Evolutionary conservation across 2,329 filamentous ascomycete genomes (phyloP).

Genomic region (Beauveria sp.): DNA sequence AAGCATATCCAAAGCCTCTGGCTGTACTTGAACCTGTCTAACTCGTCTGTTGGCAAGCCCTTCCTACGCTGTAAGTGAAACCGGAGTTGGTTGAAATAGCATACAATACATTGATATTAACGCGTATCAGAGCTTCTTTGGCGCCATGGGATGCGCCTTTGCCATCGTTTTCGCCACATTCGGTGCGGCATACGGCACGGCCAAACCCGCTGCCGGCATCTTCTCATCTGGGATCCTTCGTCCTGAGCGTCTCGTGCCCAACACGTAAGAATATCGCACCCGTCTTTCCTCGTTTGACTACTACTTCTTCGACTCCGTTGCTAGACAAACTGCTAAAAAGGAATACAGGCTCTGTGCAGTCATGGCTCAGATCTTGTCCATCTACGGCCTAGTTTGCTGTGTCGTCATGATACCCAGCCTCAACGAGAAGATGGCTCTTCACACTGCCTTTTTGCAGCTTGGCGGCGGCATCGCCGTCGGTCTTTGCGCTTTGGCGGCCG

Average conservation of each 20-base stretch:
- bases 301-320: background rate
- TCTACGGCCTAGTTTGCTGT: constrained; percentile 37
- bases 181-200: constrained; percentile 38
- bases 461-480: constrained; percentile 37
- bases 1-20: background rate
- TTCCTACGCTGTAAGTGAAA: constrained; percentile 34
- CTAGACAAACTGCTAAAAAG: background rate
- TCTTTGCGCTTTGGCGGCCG: constrained; percentile 37
- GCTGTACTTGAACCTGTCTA: background rate
- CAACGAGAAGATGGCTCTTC: constrained; percentile 33
- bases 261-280: constrained; percentile 22
- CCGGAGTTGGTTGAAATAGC: background rate
- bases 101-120: background rate
- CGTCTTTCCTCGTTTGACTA: background rate
- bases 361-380: constrained; percentile 41
- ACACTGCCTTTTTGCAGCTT: constrained; percentile 37
- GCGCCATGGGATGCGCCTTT: constrained; percentile 32
- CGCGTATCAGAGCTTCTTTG: constrained; percentile 30
- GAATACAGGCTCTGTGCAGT: constrained; percentile 31
- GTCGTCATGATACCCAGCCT: constrained; percentile 37
- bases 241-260: constrained; percentile 37
- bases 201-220: constrained; percentile 35
- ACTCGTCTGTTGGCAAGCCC: constrained; percentile 23
- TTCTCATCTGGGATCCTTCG: constrained; percentile 36
- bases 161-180: constrained; percentile 47